Evolutionary conservation across 2,329 filamentous ascomycete species (phyloP).

Genomic region (Aspergillus japonicus): DNA sequence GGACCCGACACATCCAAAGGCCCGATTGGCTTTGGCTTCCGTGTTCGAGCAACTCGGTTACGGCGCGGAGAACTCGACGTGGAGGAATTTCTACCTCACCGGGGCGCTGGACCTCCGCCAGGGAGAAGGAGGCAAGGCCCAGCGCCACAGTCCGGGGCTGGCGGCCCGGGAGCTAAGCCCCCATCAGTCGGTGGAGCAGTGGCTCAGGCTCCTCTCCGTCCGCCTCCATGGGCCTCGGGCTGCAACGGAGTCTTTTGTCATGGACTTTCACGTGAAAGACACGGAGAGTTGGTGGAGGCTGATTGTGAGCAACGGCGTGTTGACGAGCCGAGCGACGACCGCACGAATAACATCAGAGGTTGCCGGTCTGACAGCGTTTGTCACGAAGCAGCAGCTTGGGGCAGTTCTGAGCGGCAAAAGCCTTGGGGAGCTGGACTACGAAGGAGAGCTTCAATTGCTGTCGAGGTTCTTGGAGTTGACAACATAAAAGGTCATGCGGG

Average conservation of each 20-base stretch:
- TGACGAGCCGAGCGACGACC: slow-evolving; percentile 11
- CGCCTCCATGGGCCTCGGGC: slow-evolving; percentile 18
- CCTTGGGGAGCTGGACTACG: background rate
- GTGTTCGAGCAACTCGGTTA: slow-evolving; percentile 38
- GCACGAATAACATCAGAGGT: background rate
- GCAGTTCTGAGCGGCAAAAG: background rate
- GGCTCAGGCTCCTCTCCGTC: slow-evolving; percentile 20
- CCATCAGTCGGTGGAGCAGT: slow-evolving; percentile 18
- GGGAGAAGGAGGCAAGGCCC: background rate
- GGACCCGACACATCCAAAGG: slow-evolving; percentile 13
- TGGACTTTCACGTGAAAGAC: slow-evolving; percentile 20
- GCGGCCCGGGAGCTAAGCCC: slow-evolving; percentile 10
- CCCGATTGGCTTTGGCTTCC: slow-evolving; percentile 26
- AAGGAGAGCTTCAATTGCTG: background rate
- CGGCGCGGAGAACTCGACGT: slow-evolving; percentile 42
- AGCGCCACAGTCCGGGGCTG: background rate
- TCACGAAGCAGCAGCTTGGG: background rate
- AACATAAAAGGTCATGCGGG: background rate
- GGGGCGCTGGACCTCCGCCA: slow-evolving; percentile 30
- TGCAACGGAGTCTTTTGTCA: slow-evolving; percentile 6
- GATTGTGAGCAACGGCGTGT: slow-evolving; percentile 23
- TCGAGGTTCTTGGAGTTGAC: background rate
- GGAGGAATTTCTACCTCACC: slow-evolving; percentile 44
- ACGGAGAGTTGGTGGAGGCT: slow-evolving; percentile 16
- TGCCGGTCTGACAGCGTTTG: background rate